Base-by-base conservation (phyloP, 371 early-diverging fungal genomes). In the Parasitella parasitica region DNA sequence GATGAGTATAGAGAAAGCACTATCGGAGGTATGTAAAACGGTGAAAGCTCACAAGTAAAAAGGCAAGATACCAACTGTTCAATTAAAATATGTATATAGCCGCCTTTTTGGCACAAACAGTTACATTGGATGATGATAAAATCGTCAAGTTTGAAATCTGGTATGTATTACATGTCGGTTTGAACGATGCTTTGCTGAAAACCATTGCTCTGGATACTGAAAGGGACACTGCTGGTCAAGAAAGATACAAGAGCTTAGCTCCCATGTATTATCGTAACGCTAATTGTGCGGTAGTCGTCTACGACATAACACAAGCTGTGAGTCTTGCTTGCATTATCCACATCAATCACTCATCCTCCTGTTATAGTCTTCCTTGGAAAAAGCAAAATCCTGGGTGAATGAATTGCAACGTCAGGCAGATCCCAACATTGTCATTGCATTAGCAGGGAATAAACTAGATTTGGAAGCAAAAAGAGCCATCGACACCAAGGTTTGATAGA, bases 181-280 rank as follows among this genome's bases (percentile, higher is more conserved):
- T 18, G 5, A 39, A 39, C 16, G 2, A 4, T 0, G 7, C 8
- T 39, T 39, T 16, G 6, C 41, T 39, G n/a, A 39, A 5, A 39
- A 39, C 8, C 8, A 18, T 7, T n/a, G n/a, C n/a, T n/a, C n/a
- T n/a, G n/a, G n/a, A 39, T 2, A 7, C n/a, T 8, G 20, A n/a
- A 64, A 89, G 89, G 97, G 97, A 96, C 68, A 96, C 97, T 5
- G 96, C 96, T 24, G 95, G 92, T 48, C 95, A 93, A 84, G 96
- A 96, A 78, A 84, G 95, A 58, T 96, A 94, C 81, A 91, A 92
- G 88, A 91, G 91, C 64, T 90, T 99, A 70, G 99, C 99, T 35
- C 98, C 97, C 34, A 97, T 97, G 95, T 99, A 98, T 81, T 99
- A 99, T 76, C 86, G 99, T 56, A 96, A 95, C 72, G 98, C 99